Conservation (phyloP, 148 eudicot genomes). For the Euryodendron excelsum region DNA sequence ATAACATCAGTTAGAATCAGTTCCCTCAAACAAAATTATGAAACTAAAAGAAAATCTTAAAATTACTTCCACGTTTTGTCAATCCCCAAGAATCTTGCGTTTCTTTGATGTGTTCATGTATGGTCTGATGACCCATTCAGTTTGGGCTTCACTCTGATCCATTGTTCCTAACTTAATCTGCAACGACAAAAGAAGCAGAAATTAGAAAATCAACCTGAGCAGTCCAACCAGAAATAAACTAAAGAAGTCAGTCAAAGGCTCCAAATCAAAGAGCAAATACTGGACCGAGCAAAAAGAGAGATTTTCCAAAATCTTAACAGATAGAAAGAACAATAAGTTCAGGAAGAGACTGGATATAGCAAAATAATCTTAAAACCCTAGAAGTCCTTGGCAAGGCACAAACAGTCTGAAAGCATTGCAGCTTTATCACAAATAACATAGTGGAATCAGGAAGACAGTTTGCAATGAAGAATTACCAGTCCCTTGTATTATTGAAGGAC, state of each 20-base stretch:
- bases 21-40: not conserved
- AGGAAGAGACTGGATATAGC: too few species aligned
- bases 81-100: conserved; percentile 67
- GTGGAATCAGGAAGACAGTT: not conserved
- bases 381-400: too few species aligned
- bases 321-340: too few species aligned
- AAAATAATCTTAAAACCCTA: too few species aligned
- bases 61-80: conserved; percentile 1
- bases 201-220: not conserved
- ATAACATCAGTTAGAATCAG: not conserved
- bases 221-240: not conserved
- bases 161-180: conserved; percentile 90
- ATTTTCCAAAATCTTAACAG: too few species aligned
- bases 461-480: not conserved
- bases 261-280: not conserved
- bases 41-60: not conserved
- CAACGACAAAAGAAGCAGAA: conserved; percentile 8
- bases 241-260: not conserved
- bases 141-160: conserved; percentile 86
- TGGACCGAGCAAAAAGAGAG: too few species aligned
- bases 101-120: conserved; percentile 91
- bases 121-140: conserved; percentile 76
- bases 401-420: too few species aligned
- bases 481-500: not conserved
- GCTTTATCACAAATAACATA: too few species aligned